Conservation (phyloP, 148 eudicot species). For the Polygonum aviculare region DNA sequence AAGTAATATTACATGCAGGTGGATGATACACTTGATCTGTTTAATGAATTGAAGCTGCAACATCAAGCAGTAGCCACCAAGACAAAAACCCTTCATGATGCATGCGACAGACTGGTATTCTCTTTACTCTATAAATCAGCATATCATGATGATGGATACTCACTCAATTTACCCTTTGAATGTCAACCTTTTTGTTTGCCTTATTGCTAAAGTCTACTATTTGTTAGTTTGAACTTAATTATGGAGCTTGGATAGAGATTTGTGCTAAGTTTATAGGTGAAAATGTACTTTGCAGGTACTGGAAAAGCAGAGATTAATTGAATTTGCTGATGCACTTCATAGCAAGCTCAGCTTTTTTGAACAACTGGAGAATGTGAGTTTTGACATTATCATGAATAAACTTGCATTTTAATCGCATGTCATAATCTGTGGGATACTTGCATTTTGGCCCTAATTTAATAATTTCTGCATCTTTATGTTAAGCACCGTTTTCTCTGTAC, state of each 20-base stretch:
- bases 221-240: not conserved
- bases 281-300: slow-evolving; percentile 47
- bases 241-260: slow-evolving; percentile 6
- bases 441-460: not conserved
- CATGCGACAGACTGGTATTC: slow-evolving; percentile 91
- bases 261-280: not conserved
- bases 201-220: not conserved
- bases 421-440: not conserved
- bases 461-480: not conserved
- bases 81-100: slow-evolving; percentile 95
- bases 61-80: slow-evolving; percentile 95
- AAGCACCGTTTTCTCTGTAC: not conserved
- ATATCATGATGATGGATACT: not conserved
- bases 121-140: slow-evolving; percentile 6
- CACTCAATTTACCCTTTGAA: not conserved
- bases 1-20: slow-evolving; percentile 42
- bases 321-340: slow-evolving; percentile 95
- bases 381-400: slow-evolving; percentile 1
- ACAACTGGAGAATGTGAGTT: slow-evolving; percentile 93
- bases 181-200: not conserved
- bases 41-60: slow-evolving; percentile 82
- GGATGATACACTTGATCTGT: slow-evolving; percentile 90
- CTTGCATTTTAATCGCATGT: slow-evolving; percentile 6
- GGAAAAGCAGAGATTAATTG: slow-evolving; percentile 89
- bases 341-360: slow-evolving; percentile 89